Percentiles rank a stretch among this genome's conserved stretches.
Evolutionary conservation across 1,139 yeast genomes (phyloP).

Genomic region (Lodderomyces theae): DNA sequence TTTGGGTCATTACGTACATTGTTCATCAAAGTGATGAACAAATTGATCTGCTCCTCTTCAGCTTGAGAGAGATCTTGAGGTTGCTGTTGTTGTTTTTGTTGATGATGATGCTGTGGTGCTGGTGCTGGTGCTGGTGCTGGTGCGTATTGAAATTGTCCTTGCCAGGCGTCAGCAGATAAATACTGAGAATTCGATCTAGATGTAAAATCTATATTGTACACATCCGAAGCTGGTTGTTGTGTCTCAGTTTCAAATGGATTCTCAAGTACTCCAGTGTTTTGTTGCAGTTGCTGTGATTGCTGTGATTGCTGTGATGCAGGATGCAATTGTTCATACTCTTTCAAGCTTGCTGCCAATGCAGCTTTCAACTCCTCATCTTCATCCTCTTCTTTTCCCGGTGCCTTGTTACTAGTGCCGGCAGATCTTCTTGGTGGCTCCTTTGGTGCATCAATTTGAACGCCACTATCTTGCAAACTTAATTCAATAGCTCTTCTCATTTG

Average conservation of each 20-base stretch:
- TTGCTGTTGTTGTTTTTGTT: constrained; percentile 14
- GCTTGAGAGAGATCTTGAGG: constrained; percentile 46
- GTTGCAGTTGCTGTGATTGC: constrained; percentile 10
- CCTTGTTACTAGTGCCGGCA: constrained; percentile 10
- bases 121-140: constrained; percentile 10
- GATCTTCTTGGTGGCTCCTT: constrained; percentile 12
- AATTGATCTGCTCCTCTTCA: constrained; percentile 67
- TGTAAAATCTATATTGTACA: constrained; percentile 23
- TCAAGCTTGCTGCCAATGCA: constrained; percentile 91
- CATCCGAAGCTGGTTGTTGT: constrained; percentile 23
- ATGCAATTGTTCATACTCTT: constrained; percentile 58
- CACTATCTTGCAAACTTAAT: constrained; percentile 64
- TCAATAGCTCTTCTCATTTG: constrained; percentile 77
- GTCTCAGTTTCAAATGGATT: constrained; percentile 5
- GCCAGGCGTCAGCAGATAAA: too few relatives aligned
- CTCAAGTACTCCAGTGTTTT: background rate
- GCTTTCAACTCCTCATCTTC: constrained; percentile 90
- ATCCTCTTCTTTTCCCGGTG: constrained; percentile 58
- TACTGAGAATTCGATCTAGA: constrained; percentile 13
- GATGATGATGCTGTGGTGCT: constrained; percentile 6
- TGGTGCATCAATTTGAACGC: constrained; percentile 20
- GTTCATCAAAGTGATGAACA: constrained; percentile 67
- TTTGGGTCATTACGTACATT: constrained; percentile 49
- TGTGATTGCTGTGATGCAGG: constrained; percentile 13
- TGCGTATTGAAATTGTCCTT: background rate